These are phyloP conservation scores for Lactifluus rugatus DNA, from an alignment of 768 basidiomycete genomes.

Conservation along the genomic window DNA sequence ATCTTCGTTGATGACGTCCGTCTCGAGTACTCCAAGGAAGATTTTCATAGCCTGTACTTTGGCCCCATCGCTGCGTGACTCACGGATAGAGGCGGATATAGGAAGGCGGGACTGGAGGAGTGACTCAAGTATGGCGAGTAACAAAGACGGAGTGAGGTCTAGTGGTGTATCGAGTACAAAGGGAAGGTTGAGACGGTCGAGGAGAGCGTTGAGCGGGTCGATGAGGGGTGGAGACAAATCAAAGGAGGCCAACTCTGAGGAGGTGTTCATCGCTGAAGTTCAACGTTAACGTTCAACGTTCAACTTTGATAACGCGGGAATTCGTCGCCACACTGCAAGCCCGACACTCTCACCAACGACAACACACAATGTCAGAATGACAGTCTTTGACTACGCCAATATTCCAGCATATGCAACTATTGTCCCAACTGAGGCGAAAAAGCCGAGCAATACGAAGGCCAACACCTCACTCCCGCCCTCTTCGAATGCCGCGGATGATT, in stretches of 20 bases:
- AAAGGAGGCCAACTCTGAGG: conserved; percentile 8
- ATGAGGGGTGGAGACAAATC: conserved; percentile 15
- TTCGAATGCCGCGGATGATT: background rate
- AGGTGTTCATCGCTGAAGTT: conserved; percentile 2
- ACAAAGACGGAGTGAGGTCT: conserved; percentile 63
- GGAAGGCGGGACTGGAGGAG: conserved; percentile 48
- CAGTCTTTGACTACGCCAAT: conserved; percentile 15
- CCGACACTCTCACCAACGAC: background rate
- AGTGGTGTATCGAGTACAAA: conserved; percentile 27
- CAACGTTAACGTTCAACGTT: background rate
- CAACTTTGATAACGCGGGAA: background rate
- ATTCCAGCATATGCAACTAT: conserved; percentile 15
- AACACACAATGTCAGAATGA: conserved; percentile 1
- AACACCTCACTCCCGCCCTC: conserved; percentile 4
- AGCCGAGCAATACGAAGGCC: background rate
- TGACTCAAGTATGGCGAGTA: conserved; percentile 61
- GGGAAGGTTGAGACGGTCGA: conserved; percentile 26
- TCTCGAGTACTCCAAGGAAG: conserved; percentile 64
- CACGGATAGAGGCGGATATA: conserved; percentile 29
- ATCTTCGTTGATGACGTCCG: conserved; percentile 48
- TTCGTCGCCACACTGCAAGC: background rate
- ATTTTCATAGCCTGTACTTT: conserved; percentile 63
- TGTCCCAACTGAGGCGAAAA: background rate
- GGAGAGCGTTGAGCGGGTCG: conserved; percentile 26
- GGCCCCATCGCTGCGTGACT: conserved; percentile 28